Percentiles rank a stretch among this genome's conserved stretches.
Evolutionary conservation across 495 filamentous ascomycete species (phyloP).

Genomic region (Evernia prunastri): DNA sequence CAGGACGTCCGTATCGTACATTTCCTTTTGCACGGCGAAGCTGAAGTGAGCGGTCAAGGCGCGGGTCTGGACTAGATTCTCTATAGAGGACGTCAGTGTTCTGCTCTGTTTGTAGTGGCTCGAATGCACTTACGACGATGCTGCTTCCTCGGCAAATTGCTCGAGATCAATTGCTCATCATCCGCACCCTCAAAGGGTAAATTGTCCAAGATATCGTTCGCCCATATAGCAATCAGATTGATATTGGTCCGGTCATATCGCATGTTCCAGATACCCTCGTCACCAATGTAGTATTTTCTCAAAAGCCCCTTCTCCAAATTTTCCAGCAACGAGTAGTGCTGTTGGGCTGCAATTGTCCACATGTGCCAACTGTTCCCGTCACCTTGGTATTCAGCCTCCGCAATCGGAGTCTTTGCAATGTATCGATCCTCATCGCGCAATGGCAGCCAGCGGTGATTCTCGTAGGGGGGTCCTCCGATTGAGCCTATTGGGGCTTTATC

Average conservation of each 20-base stretch:
- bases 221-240: slow-evolving; percentile 44
- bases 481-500: slow-evolving; percentile 19
- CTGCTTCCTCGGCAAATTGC: slow-evolving; percentile 23
- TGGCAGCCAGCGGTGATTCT: slow-evolving; percentile 42
- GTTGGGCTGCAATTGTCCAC: slow-evolving; percentile 45
- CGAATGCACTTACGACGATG: slow-evolving; percentile 1
- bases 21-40: slow-evolving; percentile 33
- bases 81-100: neutral
- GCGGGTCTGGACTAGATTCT: slow-evolving; percentile 37
- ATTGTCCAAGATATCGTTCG: slow-evolving; percentile 36
- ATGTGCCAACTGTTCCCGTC: slow-evolving; percentile 32
- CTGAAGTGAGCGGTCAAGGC: slow-evolving; percentile 39
- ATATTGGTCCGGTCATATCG: slow-evolving; percentile 40
- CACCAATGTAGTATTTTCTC: slow-evolving; percentile 38
- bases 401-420: slow-evolving; percentile 38
- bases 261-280: slow-evolving; percentile 38
- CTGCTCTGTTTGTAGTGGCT: neutral
- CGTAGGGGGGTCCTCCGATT: slow-evolving; percentile 28
- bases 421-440: slow-evolving; percentile 30
- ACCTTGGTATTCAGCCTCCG: slow-evolving; percentile 23
- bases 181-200: slow-evolving; percentile 21
- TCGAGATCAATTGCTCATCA: slow-evolving; percentile 26
- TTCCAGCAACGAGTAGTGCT: slow-evolving; percentile 44
- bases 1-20: slow-evolving; percentile 37
- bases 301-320: slow-evolving; percentile 40